Evolutionary conservation across 23 red algal species (phyloP), one percentile per base, ranked within the genome.

Genomic region (Gracilariopsis chorda): DNA sequence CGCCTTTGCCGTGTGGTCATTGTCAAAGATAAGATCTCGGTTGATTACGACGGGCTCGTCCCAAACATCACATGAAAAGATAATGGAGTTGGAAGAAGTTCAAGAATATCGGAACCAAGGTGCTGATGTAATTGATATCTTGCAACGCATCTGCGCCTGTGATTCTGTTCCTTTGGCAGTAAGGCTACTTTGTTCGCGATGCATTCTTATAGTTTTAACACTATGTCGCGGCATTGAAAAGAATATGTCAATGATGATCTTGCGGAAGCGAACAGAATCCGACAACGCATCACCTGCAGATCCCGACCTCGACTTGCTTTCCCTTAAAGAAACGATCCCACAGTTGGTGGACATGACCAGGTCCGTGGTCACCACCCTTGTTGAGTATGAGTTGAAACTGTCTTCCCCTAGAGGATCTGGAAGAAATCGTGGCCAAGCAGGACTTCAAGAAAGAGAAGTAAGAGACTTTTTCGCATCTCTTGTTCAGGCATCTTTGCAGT

Each of bases 161-260:
- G 30, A 44, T 23, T 57, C 83, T 20, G 33, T 88, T 48, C 20
- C 64, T 23, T 35, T 88, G 6, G 19, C 48, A 29, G 23, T 53
- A 48, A 73, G 69, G 53, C 13, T 88, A 24, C 12, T 74, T 3
- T 73, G 65, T 52, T 36, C 65, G 10, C 83, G 65, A 76, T 60
- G 83, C 14, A 17, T 88, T 56, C 49, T 88, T 13, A 88, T 64
- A 58, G 42, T 64, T n/a, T 39, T 88, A 9, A 74, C 83, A 21
- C 69, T 88, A 1, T 88, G 83, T 74, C 63, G 63, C 9, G 83
- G 83, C 35, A 65, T 88, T 17, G 83, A 88, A 77, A 88, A 48
- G 33, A 68, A 68, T 16, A 41, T 19, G 1, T 12, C 41, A 19
- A 68, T 68, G 62, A 68, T 68, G 62, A 68, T 68, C 4, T 39